Evolutionary conservation across 805 yeast genomes (phyloP).

Genomic region (Wickerhamomyces mucosus): DNA sequence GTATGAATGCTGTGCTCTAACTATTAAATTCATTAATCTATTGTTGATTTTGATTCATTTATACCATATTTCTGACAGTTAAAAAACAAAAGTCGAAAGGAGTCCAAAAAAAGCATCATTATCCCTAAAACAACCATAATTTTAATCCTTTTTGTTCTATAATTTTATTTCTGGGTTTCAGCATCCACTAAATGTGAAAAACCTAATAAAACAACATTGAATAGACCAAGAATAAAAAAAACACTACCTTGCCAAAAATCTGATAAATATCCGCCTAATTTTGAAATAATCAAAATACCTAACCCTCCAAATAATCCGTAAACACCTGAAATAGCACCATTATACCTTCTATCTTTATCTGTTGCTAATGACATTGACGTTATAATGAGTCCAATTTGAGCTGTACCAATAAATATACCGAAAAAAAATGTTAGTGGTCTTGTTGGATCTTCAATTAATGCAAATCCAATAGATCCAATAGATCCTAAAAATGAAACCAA

Average conservation of each 20-base stretch:
- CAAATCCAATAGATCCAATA: slow-evolving; percentile 31
- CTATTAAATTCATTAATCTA: too few species aligned
- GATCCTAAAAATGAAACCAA: slow-evolving; percentile 34
- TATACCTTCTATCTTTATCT: slow-evolving; percentile 32
- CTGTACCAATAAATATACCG: slow-evolving; percentile 41
- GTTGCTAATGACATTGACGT: slow-evolving; percentile 55
- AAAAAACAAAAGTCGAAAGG: too few species aligned
- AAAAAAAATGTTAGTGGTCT: slow-evolving; percentile 25
- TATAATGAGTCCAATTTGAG: slow-evolving; percentile 55
- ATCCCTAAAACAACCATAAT: too few species aligned
- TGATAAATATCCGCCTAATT: slow-evolving; percentile 52
- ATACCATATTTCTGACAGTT: too few species aligned
- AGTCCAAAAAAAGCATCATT: too few species aligned
- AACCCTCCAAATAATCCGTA: slow-evolving; percentile 60
- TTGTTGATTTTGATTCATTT: too few species aligned
- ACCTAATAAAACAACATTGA: slow-evolving; percentile 24
- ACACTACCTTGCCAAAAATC: slow-evolving; percentile 53
- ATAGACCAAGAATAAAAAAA: slow-evolving; percentile 40
- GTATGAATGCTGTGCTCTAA: too few species aligned
- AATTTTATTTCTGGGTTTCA: too few species aligned
- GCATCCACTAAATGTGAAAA: too few species aligned
- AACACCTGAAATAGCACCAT: slow-evolving; percentile 63
- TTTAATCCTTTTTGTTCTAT: too few species aligned
- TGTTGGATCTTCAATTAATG: slow-evolving; percentile 25
- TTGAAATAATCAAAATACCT: slow-evolving; percentile 52